Evolutionary conservation across 805 yeast species (phyloP).

Genomic region (Candida endomychidarum): DNA sequence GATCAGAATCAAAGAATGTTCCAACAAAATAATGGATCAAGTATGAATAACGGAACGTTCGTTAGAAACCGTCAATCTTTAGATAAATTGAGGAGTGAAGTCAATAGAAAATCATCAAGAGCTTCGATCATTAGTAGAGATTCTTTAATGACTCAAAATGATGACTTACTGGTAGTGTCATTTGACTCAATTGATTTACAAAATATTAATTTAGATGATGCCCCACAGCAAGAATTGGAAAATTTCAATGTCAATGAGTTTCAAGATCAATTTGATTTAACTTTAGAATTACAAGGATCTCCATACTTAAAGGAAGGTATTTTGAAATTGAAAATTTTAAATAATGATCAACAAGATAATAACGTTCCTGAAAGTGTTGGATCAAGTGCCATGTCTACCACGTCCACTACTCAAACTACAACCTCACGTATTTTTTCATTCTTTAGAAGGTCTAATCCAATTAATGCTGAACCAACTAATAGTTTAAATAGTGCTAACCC

Average conservation of each 20-base stretch:
- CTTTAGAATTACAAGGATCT: constrained; percentile 65
- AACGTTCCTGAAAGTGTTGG: constrained; percentile 13
- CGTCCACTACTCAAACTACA: constrained; percentile 18
- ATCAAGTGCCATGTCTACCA: constrained; percentile 14
- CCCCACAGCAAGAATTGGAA: constrained; percentile 26
- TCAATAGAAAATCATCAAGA: constrained; percentile 35
- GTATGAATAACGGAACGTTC: not conserved
- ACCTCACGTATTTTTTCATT: constrained; percentile 28
- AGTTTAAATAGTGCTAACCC: constrained; percentile 7
- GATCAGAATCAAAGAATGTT: constrained; percentile 27
- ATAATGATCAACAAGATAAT: constrained; percentile 39
- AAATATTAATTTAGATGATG: constrained; percentile 14
- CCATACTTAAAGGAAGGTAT: constrained; percentile 81
- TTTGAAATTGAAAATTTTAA: constrained; percentile 41
- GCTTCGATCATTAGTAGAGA: constrained; percentile 34
- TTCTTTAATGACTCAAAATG: constrained; percentile 22
- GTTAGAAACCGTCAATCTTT: constrained; percentile 26
- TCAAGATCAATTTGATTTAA: constrained; percentile 54
- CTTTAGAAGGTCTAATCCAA: constrained; percentile 20
- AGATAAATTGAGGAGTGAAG: constrained; percentile 21
- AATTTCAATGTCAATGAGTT: constrained; percentile 40
- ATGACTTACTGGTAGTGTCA: constrained; percentile 38
- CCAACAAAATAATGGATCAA: constrained; percentile 17
- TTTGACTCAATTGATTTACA: constrained; percentile 27
- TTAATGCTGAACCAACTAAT: constrained; percentile 4